Evolutionary conservation across 176 grass and related monocot genomes (phyloP).

Genomic region (Oryza rufipogon): DNA sequence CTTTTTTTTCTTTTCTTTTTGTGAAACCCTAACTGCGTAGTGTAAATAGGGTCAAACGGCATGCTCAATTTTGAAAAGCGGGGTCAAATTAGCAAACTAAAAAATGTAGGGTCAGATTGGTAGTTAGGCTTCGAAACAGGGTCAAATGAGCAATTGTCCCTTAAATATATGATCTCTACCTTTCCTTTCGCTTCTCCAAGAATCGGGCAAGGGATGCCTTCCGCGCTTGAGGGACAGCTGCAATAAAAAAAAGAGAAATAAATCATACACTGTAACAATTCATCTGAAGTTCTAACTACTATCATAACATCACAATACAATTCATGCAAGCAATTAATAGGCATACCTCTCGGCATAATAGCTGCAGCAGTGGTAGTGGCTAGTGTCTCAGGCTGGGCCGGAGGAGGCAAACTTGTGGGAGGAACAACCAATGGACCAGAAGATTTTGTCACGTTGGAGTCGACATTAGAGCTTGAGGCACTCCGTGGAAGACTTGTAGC

Average conservation of each 20-base stretch:
- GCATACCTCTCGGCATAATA: slow-evolving; percentile 81
- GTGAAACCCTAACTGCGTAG: too few relatives aligned
- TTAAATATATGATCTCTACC: slow-evolving; percentile 43
- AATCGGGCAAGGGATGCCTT: slow-evolving; percentile 90
- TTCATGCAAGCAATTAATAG: slow-evolving; percentile 14
- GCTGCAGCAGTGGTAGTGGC: slow-evolving; percentile 40
- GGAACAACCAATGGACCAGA: slow-evolving; percentile 46
- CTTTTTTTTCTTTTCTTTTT: too few relatives aligned
- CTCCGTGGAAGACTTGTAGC: slow-evolving; percentile 43
- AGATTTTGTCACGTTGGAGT: slow-evolving; percentile 51
- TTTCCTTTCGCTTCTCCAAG: slow-evolving; percentile 92
- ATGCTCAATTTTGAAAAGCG: too few relatives aligned
- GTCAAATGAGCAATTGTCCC: too few relatives aligned
- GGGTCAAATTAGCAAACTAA: too few relatives aligned
- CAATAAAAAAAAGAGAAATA: slow-evolving; percentile 22
- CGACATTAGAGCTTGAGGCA: slow-evolving; percentile 61
- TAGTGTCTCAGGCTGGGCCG: slow-evolving; percentile 30
- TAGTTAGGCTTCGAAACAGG: too few relatives aligned
- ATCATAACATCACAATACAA: not conserved
- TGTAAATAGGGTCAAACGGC: too few relatives aligned
- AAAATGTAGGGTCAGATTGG: too few relatives aligned
- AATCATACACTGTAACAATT: slow-evolving; percentile 19
- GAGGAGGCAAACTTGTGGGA: slow-evolving; percentile 42
- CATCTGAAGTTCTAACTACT: not conserved
- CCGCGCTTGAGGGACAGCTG: slow-evolving; percentile 94